phyloP scores from a whole-genome alignment of 176 grass and related monocot genomes.

The Paspalum vaginatum region DNA sequence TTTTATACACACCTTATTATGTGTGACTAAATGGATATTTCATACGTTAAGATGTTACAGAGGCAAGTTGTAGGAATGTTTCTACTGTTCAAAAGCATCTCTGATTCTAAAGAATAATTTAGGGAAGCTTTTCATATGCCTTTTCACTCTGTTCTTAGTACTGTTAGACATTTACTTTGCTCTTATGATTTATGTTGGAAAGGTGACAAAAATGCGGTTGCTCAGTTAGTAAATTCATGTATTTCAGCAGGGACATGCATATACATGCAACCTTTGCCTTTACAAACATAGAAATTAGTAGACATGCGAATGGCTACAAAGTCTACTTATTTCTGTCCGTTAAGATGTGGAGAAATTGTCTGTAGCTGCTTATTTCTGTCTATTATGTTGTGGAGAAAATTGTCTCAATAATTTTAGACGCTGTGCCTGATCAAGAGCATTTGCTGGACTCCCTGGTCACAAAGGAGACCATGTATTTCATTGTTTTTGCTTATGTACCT shows the following conservation, averaged over 20 bases:
- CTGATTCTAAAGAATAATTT: neutral
- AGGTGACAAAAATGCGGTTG: neutral
- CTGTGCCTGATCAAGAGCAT: neutral
- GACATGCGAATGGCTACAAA: neutral
- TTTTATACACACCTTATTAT: neutral
- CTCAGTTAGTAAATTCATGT: neutral
- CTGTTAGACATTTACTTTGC: neutral
- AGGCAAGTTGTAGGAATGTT: neutral
- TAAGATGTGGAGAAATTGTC: neutral
- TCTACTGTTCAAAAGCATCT: neutral
- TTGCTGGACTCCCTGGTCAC: neutral
- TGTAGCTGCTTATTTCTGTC: neutral
- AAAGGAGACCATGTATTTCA: neutral
- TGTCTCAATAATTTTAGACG: neutral
- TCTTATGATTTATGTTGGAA: constrained; percentile 28
- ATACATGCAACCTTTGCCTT: neutral
- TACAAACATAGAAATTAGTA: neutral
- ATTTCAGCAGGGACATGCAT: neutral
- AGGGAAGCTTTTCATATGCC: neutral
- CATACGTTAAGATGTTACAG: neutral
- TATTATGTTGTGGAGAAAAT: neutral
- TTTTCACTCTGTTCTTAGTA: neutral
- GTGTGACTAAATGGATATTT: neutral
- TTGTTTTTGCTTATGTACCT: neutral
- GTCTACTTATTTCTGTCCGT: neutral